phyloP scores from a whole-genome alignment of 371 early-diverging fungal genomes.

The Funneliformis caledonium region DNA sequence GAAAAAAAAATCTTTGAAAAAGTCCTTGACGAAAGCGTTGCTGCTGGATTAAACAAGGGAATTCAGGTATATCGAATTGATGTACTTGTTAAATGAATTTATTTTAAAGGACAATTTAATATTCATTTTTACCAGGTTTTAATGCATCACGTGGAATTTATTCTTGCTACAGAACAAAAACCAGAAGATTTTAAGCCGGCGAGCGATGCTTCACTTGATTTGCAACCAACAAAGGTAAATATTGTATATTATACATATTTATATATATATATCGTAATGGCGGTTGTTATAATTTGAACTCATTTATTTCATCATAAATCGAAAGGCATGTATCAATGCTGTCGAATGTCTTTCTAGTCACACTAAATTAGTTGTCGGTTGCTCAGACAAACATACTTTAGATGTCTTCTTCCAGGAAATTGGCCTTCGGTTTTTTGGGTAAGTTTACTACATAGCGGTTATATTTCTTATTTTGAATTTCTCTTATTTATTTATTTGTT shows the following conservation, averaged over 20 bases:
- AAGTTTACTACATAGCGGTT: slow-evolving; percentile 39
- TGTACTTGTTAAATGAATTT: background rate
- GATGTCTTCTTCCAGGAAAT: slow-evolving; percentile 90
- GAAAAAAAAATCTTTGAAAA: slow-evolving; percentile 86
- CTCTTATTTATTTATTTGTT: background rate
- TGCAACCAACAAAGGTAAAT: slow-evolving; percentile 71
- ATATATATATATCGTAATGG: no score
- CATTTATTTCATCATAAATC: background rate
- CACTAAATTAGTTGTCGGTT: slow-evolving; percentile 67
- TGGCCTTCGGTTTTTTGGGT: slow-evolving; percentile 86
- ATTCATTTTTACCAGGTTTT: slow-evolving; percentile 54
- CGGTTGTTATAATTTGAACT: background rate
- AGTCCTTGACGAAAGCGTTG: slow-evolving; percentile 83
- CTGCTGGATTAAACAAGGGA: slow-evolving; percentile 86
- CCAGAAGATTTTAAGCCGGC: slow-evolving; percentile 72
- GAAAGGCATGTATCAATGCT: slow-evolving; percentile 68
- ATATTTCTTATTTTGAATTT: no score
- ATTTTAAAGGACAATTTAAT: background rate
- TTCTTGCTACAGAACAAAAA: slow-evolving; percentile 67
- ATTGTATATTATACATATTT: background rate
- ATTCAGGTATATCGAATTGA: slow-evolving; percentile 60
- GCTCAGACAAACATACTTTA: slow-evolving; percentile 85
- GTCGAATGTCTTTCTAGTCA: slow-evolving; percentile 81
- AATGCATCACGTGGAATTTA: slow-evolving; percentile 76
- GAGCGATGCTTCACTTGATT: slow-evolving; percentile 49